phyloP scores from a whole-genome alignment of 2,329 filamentous ascomycete species.

The Talaromyces sp. region DNA sequence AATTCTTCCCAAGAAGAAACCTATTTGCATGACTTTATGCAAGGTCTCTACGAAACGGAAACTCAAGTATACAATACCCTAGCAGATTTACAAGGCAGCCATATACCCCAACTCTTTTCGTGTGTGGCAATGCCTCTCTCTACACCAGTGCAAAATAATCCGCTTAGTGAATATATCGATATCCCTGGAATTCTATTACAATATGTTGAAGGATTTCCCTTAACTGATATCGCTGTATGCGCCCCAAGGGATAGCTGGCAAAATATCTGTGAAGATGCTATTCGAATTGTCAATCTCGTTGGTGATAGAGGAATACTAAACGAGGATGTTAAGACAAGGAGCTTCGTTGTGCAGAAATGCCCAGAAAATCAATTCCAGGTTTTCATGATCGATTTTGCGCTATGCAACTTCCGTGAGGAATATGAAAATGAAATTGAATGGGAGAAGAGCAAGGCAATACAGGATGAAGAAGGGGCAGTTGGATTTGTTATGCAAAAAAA shows the following conservation, averaged over 20 bases:
- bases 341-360: constrained; percentile 14
- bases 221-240: constrained; percentile 13
- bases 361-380: not conserved
- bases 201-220: constrained; percentile 14
- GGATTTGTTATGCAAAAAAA: constrained; percentile 18
- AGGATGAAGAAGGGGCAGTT: constrained; percentile 26
- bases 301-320: constrained; percentile 22
- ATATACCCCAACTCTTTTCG: constrained; percentile 18
- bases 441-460: constrained; percentile 11
- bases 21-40: constrained; percentile 16
- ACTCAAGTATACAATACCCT: constrained; percentile 15
- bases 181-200: constrained; percentile 21
- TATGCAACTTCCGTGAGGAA: constrained; percentile 16
- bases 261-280: constrained; percentile 22
- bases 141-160: not conserved
- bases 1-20: constrained; percentile 18
- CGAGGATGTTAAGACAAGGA: constrained; percentile 21
- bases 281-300: constrained; percentile 17
- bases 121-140: constrained; percentile 1
- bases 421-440: constrained; percentile 16
- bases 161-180: constrained; percentile 6
- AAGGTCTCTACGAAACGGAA: constrained; percentile 16
- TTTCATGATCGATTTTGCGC: constrained; percentile 10
- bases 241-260: constrained; percentile 18
- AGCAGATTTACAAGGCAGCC: constrained; percentile 20